These are phyloP conservation scores for Hypoxylon fragiforme DNA, from an alignment of 495 filamentous ascomycete species.

Conservation along the genomic window DNA sequence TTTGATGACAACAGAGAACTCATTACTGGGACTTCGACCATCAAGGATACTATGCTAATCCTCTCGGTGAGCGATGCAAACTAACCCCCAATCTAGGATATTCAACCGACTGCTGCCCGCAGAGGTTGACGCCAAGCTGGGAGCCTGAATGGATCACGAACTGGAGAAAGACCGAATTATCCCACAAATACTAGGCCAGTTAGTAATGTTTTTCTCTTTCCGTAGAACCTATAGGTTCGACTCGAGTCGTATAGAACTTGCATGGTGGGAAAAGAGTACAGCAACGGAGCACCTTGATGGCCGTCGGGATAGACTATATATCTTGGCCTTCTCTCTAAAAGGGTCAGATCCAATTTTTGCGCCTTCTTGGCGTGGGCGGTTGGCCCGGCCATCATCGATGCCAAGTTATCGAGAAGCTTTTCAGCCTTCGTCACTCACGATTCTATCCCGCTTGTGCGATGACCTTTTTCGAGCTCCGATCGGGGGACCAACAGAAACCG, in stretches of 20 bases:
- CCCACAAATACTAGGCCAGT: no score
- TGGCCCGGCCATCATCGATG: conserved; percentile 1
- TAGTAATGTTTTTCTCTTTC: not conserved
- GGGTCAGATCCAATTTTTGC: conserved; percentile 3
- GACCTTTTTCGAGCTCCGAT: no score
- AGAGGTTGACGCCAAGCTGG: conserved; percentile 2
- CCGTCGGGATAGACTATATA: conserved; percentile 14
- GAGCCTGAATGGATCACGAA: not conserved
- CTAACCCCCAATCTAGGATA: not conserved
- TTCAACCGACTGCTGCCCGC: not conserved
- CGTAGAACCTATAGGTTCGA: not conserved
- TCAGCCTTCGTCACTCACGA: not conserved
- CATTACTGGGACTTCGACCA: not conserved
- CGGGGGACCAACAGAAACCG: not conserved
- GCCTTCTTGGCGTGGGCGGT: conserved; percentile 16
- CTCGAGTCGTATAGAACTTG: not conserved
- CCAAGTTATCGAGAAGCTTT: conserved; percentile 14
- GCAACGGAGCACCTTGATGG: conserved; percentile 24
- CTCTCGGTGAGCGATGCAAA: not conserved
- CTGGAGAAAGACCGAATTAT: not conserved
- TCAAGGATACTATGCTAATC: not conserved
- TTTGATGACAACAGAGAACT: not conserved
- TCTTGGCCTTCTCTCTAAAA: conserved; percentile 20
- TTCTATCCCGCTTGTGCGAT: not conserved
- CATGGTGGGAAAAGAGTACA: not conserved